Evolutionary conservation across 495 filamentous ascomycete species (phyloP).

Genomic region (Penicillium antarcticum): DNA sequence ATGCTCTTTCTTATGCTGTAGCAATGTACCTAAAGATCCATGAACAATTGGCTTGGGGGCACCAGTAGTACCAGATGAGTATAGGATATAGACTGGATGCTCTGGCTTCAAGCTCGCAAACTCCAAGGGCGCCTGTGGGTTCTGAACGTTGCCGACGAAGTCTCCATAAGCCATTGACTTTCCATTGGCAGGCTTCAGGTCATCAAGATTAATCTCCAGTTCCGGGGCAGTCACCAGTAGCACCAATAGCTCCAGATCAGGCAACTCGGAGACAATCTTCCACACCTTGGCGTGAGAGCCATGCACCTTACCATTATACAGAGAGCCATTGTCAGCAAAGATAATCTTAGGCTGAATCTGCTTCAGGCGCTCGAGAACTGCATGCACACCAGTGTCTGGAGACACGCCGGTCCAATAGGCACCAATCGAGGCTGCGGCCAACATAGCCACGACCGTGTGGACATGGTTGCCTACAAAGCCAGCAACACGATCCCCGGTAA

Average conservation of each 20-base stretch:
- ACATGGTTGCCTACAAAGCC: constrained; percentile 86
- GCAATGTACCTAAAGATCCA: constrained; percentile 77
- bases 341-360: constrained; percentile 80
- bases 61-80: constrained; percentile 84
- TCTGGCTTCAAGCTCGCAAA: constrained; percentile 77
- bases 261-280: constrained; percentile 65
- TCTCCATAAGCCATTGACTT: constrained; percentile 46
- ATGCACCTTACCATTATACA: constrained; percentile 87
- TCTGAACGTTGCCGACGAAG: constrained; percentile 44
- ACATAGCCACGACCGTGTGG: constrained; percentile 81
- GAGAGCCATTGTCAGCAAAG: constrained; percentile 80
- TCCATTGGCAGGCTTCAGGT: constrained; percentile 45
- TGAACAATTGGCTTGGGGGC: constrained; percentile 92
- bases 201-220: constrained; percentile 45
- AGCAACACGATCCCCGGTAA: constrained; percentile 70
- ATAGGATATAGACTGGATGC: constrained; percentile 86
- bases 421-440: constrained; percentile 74
- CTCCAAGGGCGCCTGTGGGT: constrained; percentile 46
- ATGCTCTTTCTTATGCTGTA: constrained; percentile 96
- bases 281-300: constrained; percentile 65
- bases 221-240: constrained; percentile 62
- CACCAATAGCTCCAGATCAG: constrained; percentile 61
- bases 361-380: constrained; percentile 74
- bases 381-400: constrained; percentile 75
- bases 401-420: constrained; percentile 91